These are phyloP conservation scores for Fallopia convolvulus DNA, from an alignment of 148 eudicot species.

Conservation along the genomic window DNA sequence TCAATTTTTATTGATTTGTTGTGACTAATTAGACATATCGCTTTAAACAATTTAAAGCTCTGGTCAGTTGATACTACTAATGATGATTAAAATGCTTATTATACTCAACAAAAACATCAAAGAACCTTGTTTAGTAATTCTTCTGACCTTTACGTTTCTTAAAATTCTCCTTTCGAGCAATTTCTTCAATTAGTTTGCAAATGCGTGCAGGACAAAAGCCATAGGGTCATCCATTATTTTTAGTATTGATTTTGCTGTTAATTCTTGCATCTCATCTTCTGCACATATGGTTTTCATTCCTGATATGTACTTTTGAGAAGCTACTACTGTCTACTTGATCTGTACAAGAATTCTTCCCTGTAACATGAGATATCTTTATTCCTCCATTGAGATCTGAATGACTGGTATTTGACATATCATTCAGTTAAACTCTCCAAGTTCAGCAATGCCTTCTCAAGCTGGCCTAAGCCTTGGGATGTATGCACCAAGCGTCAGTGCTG, in stretches of 20 bases:
- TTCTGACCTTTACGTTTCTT: not conserved
- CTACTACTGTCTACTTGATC: not conserved
- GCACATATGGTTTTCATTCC: not conserved
- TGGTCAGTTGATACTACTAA: not conserved
- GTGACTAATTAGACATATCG: not conserved
- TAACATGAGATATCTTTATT: not conserved
- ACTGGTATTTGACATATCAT: conserved; percentile 17
- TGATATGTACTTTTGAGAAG: not conserved
- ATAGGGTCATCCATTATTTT: not conserved
- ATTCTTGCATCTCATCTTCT: not conserved
- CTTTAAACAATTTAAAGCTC: not conserved
- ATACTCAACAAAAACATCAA: not conserved
- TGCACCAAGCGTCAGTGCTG: conserved; percentile 46
- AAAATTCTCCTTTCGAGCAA: not conserved
- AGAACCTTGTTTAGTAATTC: not conserved
- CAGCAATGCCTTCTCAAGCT: conserved; percentile 56
- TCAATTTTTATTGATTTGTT: not conserved
- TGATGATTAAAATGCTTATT: too few species aligned
- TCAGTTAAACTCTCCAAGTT: conserved; percentile 82
- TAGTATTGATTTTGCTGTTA: not conserved
- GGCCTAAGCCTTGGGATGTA: conserved; percentile 69
- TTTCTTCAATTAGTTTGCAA: not conserved
- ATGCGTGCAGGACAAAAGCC: not conserved
- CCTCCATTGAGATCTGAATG: not conserved
- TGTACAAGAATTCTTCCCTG: not conserved